Evolutionary conservation across 2,329 filamentous ascomycete species (phyloP).

Genomic region (Hirsutella thompsonii): DNA sequence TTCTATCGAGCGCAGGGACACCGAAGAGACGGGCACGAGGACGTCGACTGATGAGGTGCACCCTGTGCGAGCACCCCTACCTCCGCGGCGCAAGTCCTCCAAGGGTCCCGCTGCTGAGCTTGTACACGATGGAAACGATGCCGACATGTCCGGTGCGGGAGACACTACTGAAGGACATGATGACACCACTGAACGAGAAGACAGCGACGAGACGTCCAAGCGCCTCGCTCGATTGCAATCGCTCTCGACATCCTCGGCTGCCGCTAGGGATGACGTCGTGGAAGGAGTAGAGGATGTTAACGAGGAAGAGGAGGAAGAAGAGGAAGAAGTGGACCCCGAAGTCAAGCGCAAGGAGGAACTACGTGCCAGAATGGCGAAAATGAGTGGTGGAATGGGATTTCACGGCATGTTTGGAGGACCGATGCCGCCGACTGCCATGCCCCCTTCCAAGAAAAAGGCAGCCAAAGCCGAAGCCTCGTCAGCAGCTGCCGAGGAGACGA

Average conservation of each 20-base stretch:
- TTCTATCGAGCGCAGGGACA: conserved; percentile 31
- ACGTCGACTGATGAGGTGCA: conserved; percentile 34
- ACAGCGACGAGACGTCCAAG: conserved; percentile 49
- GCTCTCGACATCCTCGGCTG: conserved; percentile 15
- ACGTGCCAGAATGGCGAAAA: conserved; percentile 91
- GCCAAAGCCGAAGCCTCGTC: conserved; percentile 28
- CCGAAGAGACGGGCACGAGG: conserved; percentile 32
- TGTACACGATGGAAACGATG: conserved; percentile 48
- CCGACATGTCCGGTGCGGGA: conserved; percentile 50
- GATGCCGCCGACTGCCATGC: conserved; percentile 46
- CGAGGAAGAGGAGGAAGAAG: conserved; percentile 59
- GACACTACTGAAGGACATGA: conserved; percentile 51
- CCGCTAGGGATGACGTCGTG: conserved; percentile 56
- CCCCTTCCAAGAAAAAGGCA: conserved; percentile 37
- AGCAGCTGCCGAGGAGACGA: conserved; percentile 28
- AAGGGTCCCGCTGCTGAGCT: conserved; percentile 28
- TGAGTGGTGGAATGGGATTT: conserved; percentile 97
- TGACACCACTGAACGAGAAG: conserved; percentile 57
- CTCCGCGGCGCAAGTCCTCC: conserved; percentile 40
- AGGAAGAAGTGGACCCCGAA: conserved; percentile 81
- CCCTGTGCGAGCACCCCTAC: conserved; percentile 23
- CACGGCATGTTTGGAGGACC: conserved; percentile 79
- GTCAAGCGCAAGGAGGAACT: conserved; percentile 75
- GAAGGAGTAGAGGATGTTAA: conserved; percentile 39
- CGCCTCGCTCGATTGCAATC: conserved; percentile 21